Base-by-base conservation (phyloP, 345 rosid genomes). In the Brassica cretica region DNA sequence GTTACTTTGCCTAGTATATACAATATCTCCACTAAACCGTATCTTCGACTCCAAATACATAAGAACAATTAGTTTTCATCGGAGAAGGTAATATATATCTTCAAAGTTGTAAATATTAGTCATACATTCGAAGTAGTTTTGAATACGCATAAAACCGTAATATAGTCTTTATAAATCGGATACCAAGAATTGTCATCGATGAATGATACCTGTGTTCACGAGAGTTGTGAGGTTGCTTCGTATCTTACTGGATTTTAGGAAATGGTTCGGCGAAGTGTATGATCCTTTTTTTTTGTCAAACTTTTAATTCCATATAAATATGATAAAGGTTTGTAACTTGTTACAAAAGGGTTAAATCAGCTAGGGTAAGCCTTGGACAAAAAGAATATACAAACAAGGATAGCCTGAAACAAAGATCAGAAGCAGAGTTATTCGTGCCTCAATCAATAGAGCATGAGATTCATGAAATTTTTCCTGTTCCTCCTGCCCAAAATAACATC, bases 221-320 rank as follows among this genome's bases (percentile, higher is more conserved):
- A 73, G 49, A 46, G 30, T 72, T 63, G 19, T 72, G 19, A 62
- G 46, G 76, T 62, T 62, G 68, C 29, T 56, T 56, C 14, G 62
- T 19, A 56, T 56, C 21, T 53, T 53, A 39, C 15, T 63, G 6
- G 44, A 63, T 63, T 6, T 63, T 8, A 63, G 11, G 41, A 29
- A 61, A 61, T 61, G 18, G 10, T 29, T 32, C 3, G 1, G 49
- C n/a, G 6, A 64, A 16, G 25, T 35, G n/a, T 35, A 64, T 4
- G 49, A 35, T 8, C 15, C 24, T 21, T 21, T 21, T 21, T 21
- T 21, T 21, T 2, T 21, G 24, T 21, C 24, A 21, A 21, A 21
- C 24, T 21, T 21, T 21, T 21, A 21, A 21, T 21, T 21, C 24
- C 24, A 21, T 21, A 21, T 21, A 21, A 21, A 21, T 21, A 21